These are phyloP conservation scores for Cicer judaicum DNA, from an alignment of 306 rosid species.

Conservation along the genomic window DNA sequence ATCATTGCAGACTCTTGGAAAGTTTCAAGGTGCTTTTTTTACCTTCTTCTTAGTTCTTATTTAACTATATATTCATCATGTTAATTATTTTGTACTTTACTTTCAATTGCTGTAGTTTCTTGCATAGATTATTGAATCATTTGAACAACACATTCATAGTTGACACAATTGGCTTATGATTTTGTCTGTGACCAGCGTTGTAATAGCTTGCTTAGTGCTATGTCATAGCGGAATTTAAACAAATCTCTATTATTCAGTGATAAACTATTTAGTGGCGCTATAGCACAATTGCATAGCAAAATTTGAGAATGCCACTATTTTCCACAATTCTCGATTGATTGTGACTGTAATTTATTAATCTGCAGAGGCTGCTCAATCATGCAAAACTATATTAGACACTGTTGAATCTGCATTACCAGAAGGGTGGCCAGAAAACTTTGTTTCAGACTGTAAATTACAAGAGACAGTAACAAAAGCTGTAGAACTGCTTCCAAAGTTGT, in stretches of 20 bases:
- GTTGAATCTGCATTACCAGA: constrained; percentile 87
- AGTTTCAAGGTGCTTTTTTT: constrained; percentile 72
- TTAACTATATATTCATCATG: background rate
- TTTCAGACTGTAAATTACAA: constrained; percentile 70
- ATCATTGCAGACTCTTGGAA: constrained; percentile 76
- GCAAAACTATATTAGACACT: constrained; percentile 80
- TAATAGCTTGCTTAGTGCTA: no score
- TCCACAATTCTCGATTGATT: background rate
- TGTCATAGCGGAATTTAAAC: no score
- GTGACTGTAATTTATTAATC: constrained; percentile 31
- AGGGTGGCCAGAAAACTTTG: constrained; percentile 72
- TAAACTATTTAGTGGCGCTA: no score
- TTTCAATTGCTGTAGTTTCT: no score
- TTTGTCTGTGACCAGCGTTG: background rate
- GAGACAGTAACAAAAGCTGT: constrained; percentile 71
- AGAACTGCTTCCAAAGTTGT: constrained; percentile 83
- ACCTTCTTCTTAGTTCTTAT: constrained; percentile 24
- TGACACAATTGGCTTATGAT: background rate
- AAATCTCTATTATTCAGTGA: no score
- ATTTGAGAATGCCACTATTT: no score
- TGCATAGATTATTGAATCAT: background rate
- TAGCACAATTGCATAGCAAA: no score
- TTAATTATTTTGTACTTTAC: constrained; percentile 15
- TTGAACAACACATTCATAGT: background rate
- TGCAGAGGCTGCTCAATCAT: constrained; percentile 88